Evolutionary conservation across 495 filamentous ascomycete species (phyloP), one percentile per base, ranked within the genome.

Genomic region (Letharia columbiana): DNA sequence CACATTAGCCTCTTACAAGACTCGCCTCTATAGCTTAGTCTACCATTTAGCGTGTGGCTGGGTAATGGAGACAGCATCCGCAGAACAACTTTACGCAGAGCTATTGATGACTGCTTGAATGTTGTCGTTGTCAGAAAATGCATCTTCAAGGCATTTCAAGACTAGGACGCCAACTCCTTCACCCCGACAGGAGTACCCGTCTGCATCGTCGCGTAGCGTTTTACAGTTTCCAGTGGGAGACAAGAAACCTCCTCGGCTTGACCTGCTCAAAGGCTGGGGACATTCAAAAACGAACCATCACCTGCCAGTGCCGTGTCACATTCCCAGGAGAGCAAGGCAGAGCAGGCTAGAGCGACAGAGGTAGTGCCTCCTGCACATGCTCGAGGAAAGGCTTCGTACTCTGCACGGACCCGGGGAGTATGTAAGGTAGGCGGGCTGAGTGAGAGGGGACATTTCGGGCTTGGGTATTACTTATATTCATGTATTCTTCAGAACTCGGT

Each of bases 201-300:
- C 85, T 5, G 88, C 87, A 40, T 78, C 79, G 63, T 84, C 79
- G 69, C 87, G 83, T 60, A 85, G 89, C 0, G 86, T 84, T 41
- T 90, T 87, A 74, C 89, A 92, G 47, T 79, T 77, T 6, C 86
- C 67, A 80, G 56, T 72, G 81, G 87, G 67, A 31, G 86, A 89
- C 59, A 91, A 75, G 76, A 91, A 90, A 72, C 89, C 83, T 3
- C 85, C 87, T 64, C 83, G 79, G 71, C 82, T 84, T 13, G 80
- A 49, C 87, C 87, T 10, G 54, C 2, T 5, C 31, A 57, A 20
- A 20, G 0, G 2, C 17, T 33, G 0, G 54, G 31, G 17, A 4
- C 17, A 2, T 15, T n/a, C 54, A 57, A 20, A 8, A 57, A 20
- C 7, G 31, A 37, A 20, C 33, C 33, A 18, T 31, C 54, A n/a